Conservation (phyloP, 495 filamentous ascomycete genomes). For the Neurospora sublineolata region DNA sequence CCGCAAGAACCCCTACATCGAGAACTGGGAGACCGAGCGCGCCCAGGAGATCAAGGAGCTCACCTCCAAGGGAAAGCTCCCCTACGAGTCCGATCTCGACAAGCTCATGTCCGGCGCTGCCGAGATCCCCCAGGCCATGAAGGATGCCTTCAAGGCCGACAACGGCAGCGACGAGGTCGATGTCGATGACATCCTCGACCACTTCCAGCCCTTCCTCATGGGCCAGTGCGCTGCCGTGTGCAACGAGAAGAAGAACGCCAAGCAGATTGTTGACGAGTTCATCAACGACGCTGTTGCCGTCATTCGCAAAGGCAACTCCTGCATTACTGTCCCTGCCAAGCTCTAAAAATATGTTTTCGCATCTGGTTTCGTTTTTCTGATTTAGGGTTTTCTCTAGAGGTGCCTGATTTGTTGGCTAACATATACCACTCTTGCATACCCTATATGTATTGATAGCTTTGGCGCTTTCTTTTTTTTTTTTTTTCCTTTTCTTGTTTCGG, state of each 20-base stretch:
- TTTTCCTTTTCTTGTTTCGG: neutral
- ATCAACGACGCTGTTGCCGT: slow-evolving; percentile 59
- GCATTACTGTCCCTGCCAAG: slow-evolving; percentile 8
- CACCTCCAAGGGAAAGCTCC: slow-evolving; percentile 76
- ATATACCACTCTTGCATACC: neutral
- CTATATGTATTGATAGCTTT: neutral
- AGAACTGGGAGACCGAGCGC: slow-evolving; percentile 93
- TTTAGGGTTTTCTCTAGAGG: neutral
- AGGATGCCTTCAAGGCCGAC: slow-evolving; percentile 65
- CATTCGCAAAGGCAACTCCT: slow-evolving; percentile 16
- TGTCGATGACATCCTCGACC: slow-evolving; percentile 69
- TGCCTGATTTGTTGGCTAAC: neutral
- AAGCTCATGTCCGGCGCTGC: slow-evolving; percentile 45
- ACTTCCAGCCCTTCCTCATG: slow-evolving; percentile 87
- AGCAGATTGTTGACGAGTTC: slow-evolving; percentile 90
- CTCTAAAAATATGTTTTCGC: neutral
- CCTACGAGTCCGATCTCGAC: slow-evolving; percentile 90
- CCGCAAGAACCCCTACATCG: slow-evolving; percentile 82
- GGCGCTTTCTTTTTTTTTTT: neutral
- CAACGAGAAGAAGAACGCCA: slow-evolving; percentile 85
- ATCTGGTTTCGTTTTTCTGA: neutral
- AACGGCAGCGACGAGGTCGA: slow-evolving; percentile 40
- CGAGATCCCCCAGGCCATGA: slow-evolving; percentile 61
- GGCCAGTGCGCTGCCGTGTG: slow-evolving; percentile 91
- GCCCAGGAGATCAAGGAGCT: slow-evolving; percentile 80